phyloP scores from a whole-genome alignment of 805 yeast genomes.

The Teunomyces gatunensis region DNA sequence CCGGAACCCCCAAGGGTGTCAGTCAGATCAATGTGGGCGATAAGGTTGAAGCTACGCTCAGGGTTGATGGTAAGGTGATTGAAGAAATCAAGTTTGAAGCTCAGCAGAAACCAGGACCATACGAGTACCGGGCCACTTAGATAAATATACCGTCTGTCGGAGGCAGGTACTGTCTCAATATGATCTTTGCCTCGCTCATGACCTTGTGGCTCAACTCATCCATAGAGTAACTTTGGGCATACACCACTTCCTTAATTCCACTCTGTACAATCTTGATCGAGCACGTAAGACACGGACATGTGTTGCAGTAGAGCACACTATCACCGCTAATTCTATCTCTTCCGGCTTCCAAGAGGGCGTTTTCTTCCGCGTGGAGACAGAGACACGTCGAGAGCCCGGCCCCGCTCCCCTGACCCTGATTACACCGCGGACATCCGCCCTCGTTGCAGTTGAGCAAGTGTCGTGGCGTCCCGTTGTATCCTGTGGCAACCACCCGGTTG shows the following conservation, averaged over 20 bases:
- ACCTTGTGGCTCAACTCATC: slow-evolving; percentile 74
- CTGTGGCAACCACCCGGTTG: slow-evolving; percentile 87
- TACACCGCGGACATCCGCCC: slow-evolving; percentile 94
- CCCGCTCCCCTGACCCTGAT: slow-evolving; percentile 63
- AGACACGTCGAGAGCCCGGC: slow-evolving; percentile 75
- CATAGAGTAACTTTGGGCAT: slow-evolving; percentile 91
- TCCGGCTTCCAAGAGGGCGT: slow-evolving; percentile 92
- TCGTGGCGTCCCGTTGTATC: slow-evolving; percentile 96
- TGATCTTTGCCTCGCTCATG: slow-evolving; percentile 69
- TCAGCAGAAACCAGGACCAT: slow-evolving; percentile 49
- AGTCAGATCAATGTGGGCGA: slow-evolving; percentile 83
- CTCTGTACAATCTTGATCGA: slow-evolving; percentile 91
- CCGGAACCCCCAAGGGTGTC: slow-evolving; percentile 99
- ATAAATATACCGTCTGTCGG: slow-evolving; percentile 41
- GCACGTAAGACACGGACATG: slow-evolving; percentile 97
- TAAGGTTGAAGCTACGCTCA: slow-evolving; percentile 59
- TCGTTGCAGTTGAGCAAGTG: slow-evolving; percentile 85
- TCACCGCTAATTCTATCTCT: slow-evolving; percentile 63
- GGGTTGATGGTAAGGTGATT: slow-evolving; percentile 53
- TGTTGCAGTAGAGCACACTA: slow-evolving; percentile 83
- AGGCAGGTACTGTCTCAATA: slow-evolving; percentile 51
- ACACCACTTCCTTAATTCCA: slow-evolving; percentile 89
- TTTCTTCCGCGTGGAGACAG: slow-evolving; percentile 96
- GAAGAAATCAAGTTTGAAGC: slow-evolving; percentile 55
- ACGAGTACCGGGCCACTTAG: slow-evolving; percentile 32